Evolutionary conservation across 306 rosid genomes (phyloP).

Genomic region (Rosa persica): DNA sequence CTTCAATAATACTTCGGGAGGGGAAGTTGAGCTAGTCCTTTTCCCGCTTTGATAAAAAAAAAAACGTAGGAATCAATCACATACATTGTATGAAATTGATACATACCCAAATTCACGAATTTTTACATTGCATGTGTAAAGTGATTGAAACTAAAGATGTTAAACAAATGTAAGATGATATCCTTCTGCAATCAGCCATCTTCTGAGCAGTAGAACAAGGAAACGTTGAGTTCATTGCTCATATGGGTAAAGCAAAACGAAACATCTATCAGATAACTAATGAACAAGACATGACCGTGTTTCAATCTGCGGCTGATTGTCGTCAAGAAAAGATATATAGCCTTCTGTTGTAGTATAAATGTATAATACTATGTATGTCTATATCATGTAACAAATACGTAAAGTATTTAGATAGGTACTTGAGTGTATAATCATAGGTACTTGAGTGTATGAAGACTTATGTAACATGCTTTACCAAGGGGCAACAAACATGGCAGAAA

Average conservation of each 20-base stretch:
- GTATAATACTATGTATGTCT: no score
- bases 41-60: no score
- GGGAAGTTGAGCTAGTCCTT: no score
- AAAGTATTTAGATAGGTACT: no score
- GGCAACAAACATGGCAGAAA: no score
- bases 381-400: no score
- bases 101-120: background rate
- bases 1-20: no score
- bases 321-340: slow-evolving; percentile 16
- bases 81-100: background rate
- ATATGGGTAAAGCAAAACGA: background rate
- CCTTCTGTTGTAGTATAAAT: no score
- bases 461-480: no score
- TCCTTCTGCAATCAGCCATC: background rate
- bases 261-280: background rate
- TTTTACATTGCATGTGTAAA: background rate
- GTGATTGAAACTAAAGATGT: rapidly evolving
- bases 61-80: slow-evolving; percentile 6
- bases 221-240: background rate
- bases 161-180: background rate
- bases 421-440: no score
- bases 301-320: background rate
- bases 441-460: no score
- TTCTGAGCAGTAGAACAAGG: background rate
- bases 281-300: background rate